Conservation (phyloP, 2,329 filamentous ascomycete species). For the Penicillium sp. region DNA sequence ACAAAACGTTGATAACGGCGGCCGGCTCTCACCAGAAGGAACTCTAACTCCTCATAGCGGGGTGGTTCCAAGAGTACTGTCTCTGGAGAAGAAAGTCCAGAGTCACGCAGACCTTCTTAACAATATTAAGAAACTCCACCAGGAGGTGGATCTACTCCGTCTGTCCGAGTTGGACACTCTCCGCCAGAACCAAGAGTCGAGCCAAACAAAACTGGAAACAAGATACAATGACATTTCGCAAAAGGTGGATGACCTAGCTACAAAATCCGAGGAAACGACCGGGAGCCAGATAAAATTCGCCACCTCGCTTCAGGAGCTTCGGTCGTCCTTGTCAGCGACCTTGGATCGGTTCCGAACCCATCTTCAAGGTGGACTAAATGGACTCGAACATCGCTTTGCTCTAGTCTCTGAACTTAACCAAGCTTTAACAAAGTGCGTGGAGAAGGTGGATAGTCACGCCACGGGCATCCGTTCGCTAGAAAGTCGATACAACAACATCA, state of each 20-base stretch:
- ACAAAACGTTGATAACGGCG: neutral
- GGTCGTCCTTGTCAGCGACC: neutral
- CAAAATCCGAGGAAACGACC: neutral
- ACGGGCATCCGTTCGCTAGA: constrained; percentile 43
- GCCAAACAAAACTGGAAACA: neutral
- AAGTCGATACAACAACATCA: constrained; percentile 51
- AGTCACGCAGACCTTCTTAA: neutral
- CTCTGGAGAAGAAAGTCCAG: neutral
- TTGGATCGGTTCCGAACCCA: neutral
- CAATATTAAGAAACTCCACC: neutral
- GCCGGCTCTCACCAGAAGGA: neutral
- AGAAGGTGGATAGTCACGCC: constrained; percentile 15
- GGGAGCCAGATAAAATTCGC: neutral
- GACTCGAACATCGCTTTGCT: neutral
- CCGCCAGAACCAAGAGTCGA: neutral
- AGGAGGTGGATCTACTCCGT: neutral
- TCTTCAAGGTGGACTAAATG: neutral
- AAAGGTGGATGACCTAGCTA: neutral
- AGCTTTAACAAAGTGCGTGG: neutral
- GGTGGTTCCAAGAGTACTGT: neutral
- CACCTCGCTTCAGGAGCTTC: neutral
- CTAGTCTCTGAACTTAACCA: neutral
- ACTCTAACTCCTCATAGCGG: neutral
- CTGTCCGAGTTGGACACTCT: neutral
- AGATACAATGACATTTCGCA: neutral